Evolutionary conservation across 208 protist genomes (phyloP).

Genomic region (Trichomonas tenax): DNA sequence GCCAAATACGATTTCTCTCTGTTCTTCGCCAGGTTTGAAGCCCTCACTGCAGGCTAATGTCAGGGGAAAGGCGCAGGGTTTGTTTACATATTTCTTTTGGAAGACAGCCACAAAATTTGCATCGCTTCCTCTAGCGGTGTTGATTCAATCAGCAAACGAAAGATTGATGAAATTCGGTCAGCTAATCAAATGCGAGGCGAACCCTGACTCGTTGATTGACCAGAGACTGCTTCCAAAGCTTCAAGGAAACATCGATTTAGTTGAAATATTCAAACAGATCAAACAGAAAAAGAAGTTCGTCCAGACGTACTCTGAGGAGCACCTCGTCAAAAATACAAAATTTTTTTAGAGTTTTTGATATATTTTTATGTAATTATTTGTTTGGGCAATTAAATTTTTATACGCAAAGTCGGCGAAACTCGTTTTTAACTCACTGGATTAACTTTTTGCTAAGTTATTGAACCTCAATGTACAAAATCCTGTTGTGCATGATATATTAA

Average conservation of each 20-base stretch:
- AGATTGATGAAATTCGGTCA: not conserved
- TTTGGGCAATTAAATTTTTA: too few species aligned
- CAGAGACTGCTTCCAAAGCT: not conserved
- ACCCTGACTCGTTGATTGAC: not conserved
- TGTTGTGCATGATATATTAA: too few species aligned
- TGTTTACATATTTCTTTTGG: not conserved
- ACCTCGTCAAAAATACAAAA: not conserved
- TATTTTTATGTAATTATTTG: too few species aligned
- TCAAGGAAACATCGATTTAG: not conserved
- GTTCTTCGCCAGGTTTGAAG: not conserved
- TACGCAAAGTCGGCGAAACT: too few species aligned
- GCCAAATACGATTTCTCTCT: not conserved
- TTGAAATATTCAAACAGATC: not conserved
- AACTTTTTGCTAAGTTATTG: too few species aligned
- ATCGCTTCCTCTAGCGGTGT: not conserved
- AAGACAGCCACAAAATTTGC: not conserved
- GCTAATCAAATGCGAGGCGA: not conserved
- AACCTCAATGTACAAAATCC: too few species aligned
- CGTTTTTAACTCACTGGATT: too few species aligned
- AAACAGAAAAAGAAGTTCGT: not conserved
- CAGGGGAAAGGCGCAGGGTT: not conserved
- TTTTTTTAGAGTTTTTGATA: not conserved
- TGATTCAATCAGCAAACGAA: not conserved
- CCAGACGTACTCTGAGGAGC: not conserved
- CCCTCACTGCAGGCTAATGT: not conserved